A percentile compares a stretch with the other conserved stretches of the same genome.
These are phyloP conservation scores for Clitopilus passeckerianus DNA, from an alignment of 768 basidiomycete species.

Conservation along the genomic window DNA sequence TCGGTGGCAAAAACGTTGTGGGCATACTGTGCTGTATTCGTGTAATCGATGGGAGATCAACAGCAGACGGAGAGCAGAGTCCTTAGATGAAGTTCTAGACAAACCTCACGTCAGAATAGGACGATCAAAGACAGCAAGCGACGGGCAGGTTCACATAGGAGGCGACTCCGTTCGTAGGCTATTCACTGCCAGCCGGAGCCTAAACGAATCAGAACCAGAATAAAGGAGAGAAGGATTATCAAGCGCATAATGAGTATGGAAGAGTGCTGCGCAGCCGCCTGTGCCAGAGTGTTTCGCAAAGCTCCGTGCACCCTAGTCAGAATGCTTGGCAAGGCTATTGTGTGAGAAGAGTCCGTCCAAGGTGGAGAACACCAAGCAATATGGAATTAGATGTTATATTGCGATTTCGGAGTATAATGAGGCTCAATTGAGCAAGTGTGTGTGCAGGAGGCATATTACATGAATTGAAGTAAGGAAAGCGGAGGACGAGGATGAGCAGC, in stretches of 20 bases:
- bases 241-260: background rate
- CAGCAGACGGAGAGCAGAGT: background rate
- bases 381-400: background rate
- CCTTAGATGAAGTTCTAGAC: background rate
- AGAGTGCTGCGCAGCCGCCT: background rate
- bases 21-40: background rate
- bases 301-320: background rate
- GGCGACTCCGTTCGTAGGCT: background rate
- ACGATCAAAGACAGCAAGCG: background rate
- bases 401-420: background rate
- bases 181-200: background rate
- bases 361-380: background rate
- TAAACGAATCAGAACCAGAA: background rate
- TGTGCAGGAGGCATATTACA: background rate
- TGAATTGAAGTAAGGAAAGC: background rate
- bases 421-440: background rate
- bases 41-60: background rate
- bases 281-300: background rate
- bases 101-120: background rate
- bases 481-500: background rate
- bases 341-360: background rate
- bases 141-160: background rate
- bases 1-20: background rate
- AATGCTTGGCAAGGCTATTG: background rate
- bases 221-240: background rate